These are phyloP conservation scores for Suillus weaverae DNA, from an alignment of 768 basidiomycete genomes.

Conservation along the genomic window DNA sequence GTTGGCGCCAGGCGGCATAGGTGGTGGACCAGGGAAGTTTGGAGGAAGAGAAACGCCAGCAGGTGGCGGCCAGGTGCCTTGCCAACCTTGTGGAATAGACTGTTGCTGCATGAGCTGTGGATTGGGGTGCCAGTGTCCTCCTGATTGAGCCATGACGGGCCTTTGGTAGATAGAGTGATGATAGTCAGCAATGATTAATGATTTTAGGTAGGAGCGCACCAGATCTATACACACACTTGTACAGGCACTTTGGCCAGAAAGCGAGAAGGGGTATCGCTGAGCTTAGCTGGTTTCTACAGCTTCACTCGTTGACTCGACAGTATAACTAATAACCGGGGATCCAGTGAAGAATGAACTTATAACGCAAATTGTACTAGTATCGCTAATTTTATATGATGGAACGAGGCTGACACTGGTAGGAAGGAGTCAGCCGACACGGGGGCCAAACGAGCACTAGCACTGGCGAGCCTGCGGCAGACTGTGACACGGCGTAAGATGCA, in stretches of 20 bases:
- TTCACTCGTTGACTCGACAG: not conserved
- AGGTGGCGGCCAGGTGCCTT: conserved; percentile 38
- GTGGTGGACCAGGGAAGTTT: conserved; percentile 49
- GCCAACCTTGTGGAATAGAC: conserved; percentile 31
- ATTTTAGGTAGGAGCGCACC: not conserved
- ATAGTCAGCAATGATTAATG: not conserved
- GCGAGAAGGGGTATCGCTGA: not conserved
- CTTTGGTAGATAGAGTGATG: not conserved
- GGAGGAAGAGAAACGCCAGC: conserved; percentile 30
- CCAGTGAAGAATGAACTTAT: not conserved
- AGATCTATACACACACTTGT: not conserved
- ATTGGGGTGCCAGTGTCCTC: conserved; percentile 30
- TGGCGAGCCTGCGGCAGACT: conserved; percentile 1
- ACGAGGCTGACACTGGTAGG: not conserved
- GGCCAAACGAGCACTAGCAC: conserved; percentile 1
- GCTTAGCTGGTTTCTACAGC: not conserved
- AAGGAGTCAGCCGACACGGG: not conserved
- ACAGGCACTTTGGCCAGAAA: not conserved
- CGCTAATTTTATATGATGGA: not conserved
- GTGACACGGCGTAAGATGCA: not conserved
- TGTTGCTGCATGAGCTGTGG: conserved; percentile 33
- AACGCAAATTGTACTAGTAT: not conserved
- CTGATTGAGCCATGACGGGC: conserved; percentile 1
- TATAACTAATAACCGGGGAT: not conserved
- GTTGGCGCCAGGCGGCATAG: conserved; percentile 51